These are phyloP conservation scores for Plantago elongata DNA, from an alignment of 257 asterid species.

Conservation along the genomic window DNA sequence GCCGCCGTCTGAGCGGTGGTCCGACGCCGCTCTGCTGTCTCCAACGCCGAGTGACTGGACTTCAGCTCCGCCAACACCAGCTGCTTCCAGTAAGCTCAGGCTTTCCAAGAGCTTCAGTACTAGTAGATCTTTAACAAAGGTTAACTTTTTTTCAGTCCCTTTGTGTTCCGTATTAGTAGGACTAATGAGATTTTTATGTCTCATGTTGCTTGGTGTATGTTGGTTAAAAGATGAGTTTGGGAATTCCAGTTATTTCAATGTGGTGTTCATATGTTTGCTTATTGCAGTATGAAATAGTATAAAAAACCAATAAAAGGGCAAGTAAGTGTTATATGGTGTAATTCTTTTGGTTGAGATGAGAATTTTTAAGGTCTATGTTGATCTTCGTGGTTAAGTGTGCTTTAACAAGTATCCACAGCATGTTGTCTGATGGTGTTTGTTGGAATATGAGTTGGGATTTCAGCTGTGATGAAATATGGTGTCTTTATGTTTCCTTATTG, in stretches of 20 bases:
- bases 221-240: no score
- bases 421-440: no score
- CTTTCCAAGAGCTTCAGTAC: slow-evolving; percentile 64
- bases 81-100: slow-evolving; percentile 47
- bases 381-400: no score
- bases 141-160: slow-evolving; percentile 21
- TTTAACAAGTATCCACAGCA: no score
- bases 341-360: no score
- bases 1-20: slow-evolving; percentile 43
- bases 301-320: neutral
- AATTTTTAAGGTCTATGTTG: no score
- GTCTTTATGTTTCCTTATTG: slow-evolving; percentile 6
- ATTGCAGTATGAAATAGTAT: neutral
- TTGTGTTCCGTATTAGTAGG: neutral
- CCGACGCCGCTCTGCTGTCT: slow-evolving; percentile 61
- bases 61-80: slow-evolving; percentile 45
- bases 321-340: no score
- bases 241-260: neutral
- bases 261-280: slow-evolving; percentile 12
- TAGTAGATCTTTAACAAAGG: slow-evolving; percentile 80
- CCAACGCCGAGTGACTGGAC: slow-evolving; percentile 52
- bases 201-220: neutral
- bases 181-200: neutral
- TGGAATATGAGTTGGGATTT: neutral
- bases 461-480: neutral